Evolutionary conservation across 129 eudicot species (phyloP).

Genomic region (Saussurea involucrata): DNA sequence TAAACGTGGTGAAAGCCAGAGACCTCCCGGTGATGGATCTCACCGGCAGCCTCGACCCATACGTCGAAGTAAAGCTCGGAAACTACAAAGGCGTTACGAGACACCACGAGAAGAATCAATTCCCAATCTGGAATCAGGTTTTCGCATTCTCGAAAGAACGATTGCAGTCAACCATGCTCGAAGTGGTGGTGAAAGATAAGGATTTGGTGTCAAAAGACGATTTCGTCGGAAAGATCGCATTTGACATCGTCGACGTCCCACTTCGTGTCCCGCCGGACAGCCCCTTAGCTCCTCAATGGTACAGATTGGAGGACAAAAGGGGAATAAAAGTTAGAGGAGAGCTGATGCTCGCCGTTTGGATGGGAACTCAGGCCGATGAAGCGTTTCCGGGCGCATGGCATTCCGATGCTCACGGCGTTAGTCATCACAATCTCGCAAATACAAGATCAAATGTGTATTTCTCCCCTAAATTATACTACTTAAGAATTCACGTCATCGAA

Average conservation of each 20-base stretch:
- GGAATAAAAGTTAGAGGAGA: constrained; percentile 65
- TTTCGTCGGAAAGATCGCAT: constrained; percentile 58
- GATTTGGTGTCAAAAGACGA: constrained; percentile 76
- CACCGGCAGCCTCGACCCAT: constrained; percentile 83
- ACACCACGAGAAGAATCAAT: constrained; percentile 70
- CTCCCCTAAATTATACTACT: constrained; percentile 72
- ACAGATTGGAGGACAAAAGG: constrained; percentile 55
- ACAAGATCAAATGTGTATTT: constrained; percentile 86
- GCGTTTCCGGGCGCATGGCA: constrained; percentile 96
- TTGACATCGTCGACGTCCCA: constrained; percentile 74
- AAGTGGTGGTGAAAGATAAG: constrained; percentile 70
- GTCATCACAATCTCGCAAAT: constrained; percentile 53
- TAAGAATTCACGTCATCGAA: constrained; percentile 67
- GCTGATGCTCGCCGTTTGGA: constrained; percentile 92
- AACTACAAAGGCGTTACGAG: constrained; percentile 79
- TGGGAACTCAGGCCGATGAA: constrained; percentile 98
- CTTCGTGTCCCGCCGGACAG: constrained; percentile 84
- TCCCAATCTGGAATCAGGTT: constrained; percentile 74
- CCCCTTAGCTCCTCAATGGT: constrained; percentile 95
- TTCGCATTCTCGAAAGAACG: constrained; percentile 90
- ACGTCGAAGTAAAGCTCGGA: constrained; percentile 88
- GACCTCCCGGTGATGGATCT: constrained; percentile 74
- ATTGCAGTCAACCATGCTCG: constrained; percentile 61
- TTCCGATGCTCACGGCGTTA: constrained; percentile 73
- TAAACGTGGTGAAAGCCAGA: constrained; percentile 73